phyloP scores from a whole-genome alignment of 2,329 filamentous ascomycete species.

The Phaeophleospora eucalypticola region DNA sequence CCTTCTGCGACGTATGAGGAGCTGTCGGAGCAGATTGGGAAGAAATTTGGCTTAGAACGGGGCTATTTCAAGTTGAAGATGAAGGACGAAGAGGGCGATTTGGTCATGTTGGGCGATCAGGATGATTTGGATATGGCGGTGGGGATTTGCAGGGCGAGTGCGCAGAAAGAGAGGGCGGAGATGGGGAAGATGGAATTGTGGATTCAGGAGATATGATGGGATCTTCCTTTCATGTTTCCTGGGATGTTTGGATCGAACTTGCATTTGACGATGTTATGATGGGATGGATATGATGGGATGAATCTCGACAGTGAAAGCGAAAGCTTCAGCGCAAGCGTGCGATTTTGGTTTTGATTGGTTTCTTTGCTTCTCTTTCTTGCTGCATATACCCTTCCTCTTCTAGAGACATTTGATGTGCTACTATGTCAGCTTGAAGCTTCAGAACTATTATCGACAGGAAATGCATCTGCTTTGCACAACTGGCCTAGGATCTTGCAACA shows the following conservation, averaged over 20 bases:
- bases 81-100: conserved; percentile 81
- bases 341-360: background rate
- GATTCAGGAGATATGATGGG: conserved; percentile 24
- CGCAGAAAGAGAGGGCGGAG: conserved; percentile 72
- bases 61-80: conserved; percentile 84
- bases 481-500: no score
- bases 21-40: conserved; percentile 72
- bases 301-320: background rate
- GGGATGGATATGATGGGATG: background rate
- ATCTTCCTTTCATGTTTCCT: background rate
- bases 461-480: no score
- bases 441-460: no score
- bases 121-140: conserved; percentile 92
- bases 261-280: background rate
- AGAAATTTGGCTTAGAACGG: conserved; percentile 73
- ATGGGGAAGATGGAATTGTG: conserved; percentile 90
- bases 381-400: background rate
- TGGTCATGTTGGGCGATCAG: conserved; percentile 96
- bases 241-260: background rate
- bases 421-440: no score
- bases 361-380: no score
- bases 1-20: conserved; percentile 69
- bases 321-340: background rate
- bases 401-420: no score
- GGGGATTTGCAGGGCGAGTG: conserved; percentile 52